A percentile compares a stretch with the other conserved stretches of the same genome.
Evolutionary conservation across 73 alveolate species (phyloP).

Genomic region (Stentor roeselii): DNA sequence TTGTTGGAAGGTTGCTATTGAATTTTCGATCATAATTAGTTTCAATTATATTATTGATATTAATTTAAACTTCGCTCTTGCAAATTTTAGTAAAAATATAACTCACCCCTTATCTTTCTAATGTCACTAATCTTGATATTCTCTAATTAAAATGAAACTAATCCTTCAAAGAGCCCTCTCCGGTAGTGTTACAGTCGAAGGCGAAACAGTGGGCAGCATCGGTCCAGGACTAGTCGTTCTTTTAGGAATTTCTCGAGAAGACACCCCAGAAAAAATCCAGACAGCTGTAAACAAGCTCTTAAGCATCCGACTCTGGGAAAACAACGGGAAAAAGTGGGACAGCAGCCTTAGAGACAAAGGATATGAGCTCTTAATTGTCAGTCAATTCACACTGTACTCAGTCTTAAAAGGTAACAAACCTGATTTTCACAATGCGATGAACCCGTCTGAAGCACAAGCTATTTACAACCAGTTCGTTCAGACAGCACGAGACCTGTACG

Average conservation of each 20-base stretch:
- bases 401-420: constrained; percentile 91
- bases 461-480: constrained; percentile 75
- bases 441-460: constrained; percentile 78
- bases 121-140: too few species aligned
- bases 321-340: constrained; percentile 69
- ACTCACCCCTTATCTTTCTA: too few species aligned
- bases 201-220: constrained; percentile 66
- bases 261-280: constrained; percentile 55
- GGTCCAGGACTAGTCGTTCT: constrained; percentile 82
- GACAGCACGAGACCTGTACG: constrained; percentile 58
- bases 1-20: too few species aligned
- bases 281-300: constrained; percentile 69
- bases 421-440: constrained; percentile 93
- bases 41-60: too few species aligned
- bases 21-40: too few species aligned
- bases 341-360: constrained; percentile 64
- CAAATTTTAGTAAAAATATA: too few species aligned
- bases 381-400: constrained; percentile 89
- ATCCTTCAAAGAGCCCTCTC: constrained; percentile 78
- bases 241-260: constrained; percentile 78
- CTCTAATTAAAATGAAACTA: constrained; percentile 74
- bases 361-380: constrained; percentile 72
- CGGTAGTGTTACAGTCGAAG: constrained; percentile 69
- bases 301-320: constrained; percentile 74
- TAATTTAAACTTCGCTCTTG: too few species aligned